Evolutionary conservation across 2,329 filamentous ascomycete species (phyloP), one percentile per base, ranked within the genome.

Genomic region (Rhynchosporium graminicola): DNA sequence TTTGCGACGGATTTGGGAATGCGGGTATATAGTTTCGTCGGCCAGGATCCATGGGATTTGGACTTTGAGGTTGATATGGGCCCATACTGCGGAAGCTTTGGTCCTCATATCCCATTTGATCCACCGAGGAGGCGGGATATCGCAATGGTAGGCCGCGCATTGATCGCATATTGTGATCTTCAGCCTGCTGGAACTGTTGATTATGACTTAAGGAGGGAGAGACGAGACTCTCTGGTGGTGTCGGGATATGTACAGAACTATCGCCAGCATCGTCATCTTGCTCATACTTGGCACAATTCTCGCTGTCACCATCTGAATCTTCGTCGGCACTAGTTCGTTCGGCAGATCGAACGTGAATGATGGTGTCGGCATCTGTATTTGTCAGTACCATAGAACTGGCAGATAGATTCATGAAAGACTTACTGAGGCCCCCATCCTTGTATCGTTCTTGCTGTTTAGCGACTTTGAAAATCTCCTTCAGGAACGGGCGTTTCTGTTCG

Each of bases 381-480:
- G 20, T 60, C 15, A 63, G 60, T 57, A 5, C 33, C 43, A 28
- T 50, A 7, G 46, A 38, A 29, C 20, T 20, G 3, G 2, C 20
- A 28, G 20, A 36, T 20, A 47, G 20, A 13, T 54, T 54, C 6
- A 45, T 8, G 7, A 8, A 20, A 4, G 13, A 56, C 79, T 66
- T 73, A 87, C 85, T 84, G 57, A 87, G 82, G 68, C 86, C 83
- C 31, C 79, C 80, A 48, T 81, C 80, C 66, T 77, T 81, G 68
- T 75, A 87, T 4, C 81, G 77, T 70, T 87, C 84, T 65, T 88
- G 82, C 36, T 77, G 74, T 60, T 75, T 79, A 0, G 85, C 85
- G 36, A 88, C 80, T 64, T 81, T 83, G 76, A 88, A 88, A 8
- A 88, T 82, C 69, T 88, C 85, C 59, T 79, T 82, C 8, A 88